These are phyloP conservation scores for Pichia sp. DNA, from an alignment of 1,139 yeast genomes.

Conservation along the genomic window DNA sequence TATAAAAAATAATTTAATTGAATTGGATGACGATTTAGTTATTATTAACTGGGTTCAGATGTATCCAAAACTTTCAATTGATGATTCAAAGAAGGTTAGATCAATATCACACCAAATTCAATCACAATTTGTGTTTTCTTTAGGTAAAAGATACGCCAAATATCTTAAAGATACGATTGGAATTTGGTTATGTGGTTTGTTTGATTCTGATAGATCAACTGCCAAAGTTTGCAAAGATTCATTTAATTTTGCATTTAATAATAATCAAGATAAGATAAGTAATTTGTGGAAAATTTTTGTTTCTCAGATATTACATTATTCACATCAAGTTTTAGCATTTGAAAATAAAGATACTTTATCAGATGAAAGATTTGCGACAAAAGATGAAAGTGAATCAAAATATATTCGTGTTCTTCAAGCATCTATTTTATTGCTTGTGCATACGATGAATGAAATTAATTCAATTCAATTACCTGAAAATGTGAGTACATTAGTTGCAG, in stretches of 20 bases:
- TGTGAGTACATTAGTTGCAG: constrained; percentile 17
- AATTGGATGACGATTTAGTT: constrained; percentile 42
- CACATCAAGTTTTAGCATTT: constrained; percentile 43
- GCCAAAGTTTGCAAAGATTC: constrained; percentile 43
- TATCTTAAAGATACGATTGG: constrained; percentile 69
- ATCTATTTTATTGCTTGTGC: constrained; percentile 43
- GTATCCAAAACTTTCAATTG: constrained; percentile 73
- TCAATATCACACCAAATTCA: constrained; percentile 58
- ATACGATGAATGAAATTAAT: constrained; percentile 12
- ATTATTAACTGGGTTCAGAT: constrained; percentile 71
- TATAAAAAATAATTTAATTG: constrained; percentile 22
- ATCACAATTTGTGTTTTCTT: constrained; percentile 39
- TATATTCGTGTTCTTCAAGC: constrained; percentile 55
- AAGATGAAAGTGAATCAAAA: constrained; percentile 63
- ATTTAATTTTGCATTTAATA: constrained; percentile 50
- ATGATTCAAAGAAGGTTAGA: constrained; percentile 62
- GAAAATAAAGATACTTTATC: constrained; percentile 64
- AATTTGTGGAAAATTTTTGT: constrained; percentile 58
- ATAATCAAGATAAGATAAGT: constrained; percentile 48
- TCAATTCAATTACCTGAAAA: constrained; percentile 22
- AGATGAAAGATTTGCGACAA: constrained; percentile 66
- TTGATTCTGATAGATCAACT: constrained; percentile 63
- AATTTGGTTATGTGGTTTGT: constrained; percentile 63
- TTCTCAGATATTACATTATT: constrained; percentile 49
- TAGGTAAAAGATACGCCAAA: constrained; percentile 59